Evolutionary conservation across 306 rosid genomes (phyloP).

Genomic region (Gynostemma pentaphyllum): DNA sequence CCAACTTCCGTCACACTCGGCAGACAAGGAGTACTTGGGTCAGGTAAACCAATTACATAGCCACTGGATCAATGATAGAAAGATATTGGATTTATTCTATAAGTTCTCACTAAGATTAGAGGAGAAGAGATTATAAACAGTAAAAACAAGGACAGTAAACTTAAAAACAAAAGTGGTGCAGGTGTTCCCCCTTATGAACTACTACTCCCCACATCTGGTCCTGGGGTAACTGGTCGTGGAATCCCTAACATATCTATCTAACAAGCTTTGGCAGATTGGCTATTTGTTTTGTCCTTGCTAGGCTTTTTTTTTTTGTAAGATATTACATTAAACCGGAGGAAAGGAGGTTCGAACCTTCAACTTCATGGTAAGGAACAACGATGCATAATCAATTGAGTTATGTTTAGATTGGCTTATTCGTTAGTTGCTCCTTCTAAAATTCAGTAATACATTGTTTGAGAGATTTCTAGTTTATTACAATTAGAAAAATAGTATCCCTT

Average conservation of each 20-base stretch:
- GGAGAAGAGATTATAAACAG: conserved; percentile 60
- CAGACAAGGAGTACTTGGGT: conserved; percentile 97
- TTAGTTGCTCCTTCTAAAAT: neutral
- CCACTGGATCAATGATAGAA: conserved; percentile 59
- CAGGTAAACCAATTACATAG: conserved; percentile 40
- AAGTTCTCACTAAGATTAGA: conserved; percentile 50
- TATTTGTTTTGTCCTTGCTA: too few relatives aligned
- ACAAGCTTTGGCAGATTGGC: conserved; percentile 5
- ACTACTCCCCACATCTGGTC: conserved; percentile 66
- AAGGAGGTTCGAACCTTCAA: too few relatives aligned
- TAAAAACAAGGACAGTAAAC: conserved; percentile 46
- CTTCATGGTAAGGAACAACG: too few relatives aligned
- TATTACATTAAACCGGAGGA: too few relatives aligned
- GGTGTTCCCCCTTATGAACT: conserved; percentile 88
- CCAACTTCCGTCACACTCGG: conserved; percentile 60
- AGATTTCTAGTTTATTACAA: neutral
- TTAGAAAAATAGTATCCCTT: neutral
- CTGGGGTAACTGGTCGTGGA: conserved; percentile 93
- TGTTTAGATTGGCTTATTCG: neutral
- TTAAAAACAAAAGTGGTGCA: conserved; percentile 75
- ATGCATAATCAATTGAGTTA: neutral
- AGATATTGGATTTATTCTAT: conserved; percentile 29
- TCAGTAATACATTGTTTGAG: too few relatives aligned
- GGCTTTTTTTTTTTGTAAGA: too few relatives aligned
- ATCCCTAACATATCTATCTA: conserved; percentile 81